These are phyloP conservation scores for Heracleum sosnowskyi DNA, from an alignment of 129 eudicot species.

Conservation along the genomic window DNA sequence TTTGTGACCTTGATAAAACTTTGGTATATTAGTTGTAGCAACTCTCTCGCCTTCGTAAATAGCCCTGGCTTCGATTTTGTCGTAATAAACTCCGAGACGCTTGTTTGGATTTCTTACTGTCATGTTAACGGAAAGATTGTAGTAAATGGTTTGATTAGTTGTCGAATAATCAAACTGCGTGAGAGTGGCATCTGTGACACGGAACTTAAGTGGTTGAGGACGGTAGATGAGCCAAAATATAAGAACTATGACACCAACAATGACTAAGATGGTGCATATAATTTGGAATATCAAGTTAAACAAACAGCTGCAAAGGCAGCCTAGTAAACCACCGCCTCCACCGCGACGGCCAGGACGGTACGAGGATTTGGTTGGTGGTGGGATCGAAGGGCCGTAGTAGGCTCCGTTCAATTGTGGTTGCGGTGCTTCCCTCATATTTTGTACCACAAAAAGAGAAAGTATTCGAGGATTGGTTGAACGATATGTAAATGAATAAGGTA, in stretches of 20 bases:
- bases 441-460: background rate
- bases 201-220: slow-evolving; percentile 54
- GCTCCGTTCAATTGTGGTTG: slow-evolving; percentile 29
- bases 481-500: background rate
- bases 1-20: slow-evolving; percentile 62
- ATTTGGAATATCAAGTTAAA: slow-evolving; percentile 52
- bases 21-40: slow-evolving; percentile 7
- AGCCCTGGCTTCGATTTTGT: slow-evolving; percentile 41
- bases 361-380: slow-evolving; percentile 32
- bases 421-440: slow-evolving; percentile 2
- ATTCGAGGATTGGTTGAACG: background rate
- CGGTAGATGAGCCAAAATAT: slow-evolving; percentile 60
- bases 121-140: slow-evolving; percentile 41
- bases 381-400: slow-evolving; percentile 43
- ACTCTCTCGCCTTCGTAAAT: slow-evolving; percentile 43
- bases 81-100: slow-evolving; percentile 59
- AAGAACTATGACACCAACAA: slow-evolving; percentile 26
- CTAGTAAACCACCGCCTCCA: slow-evolving; percentile 41
- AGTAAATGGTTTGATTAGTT: slow-evolving; percentile 39
- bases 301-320: slow-evolving; percentile 54
- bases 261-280: slow-evolving; percentile 32
- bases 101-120: slow-evolving; percentile 70
- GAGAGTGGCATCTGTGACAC: slow-evolving; percentile 45
- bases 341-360: slow-evolving; percentile 49
- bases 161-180: slow-evolving; percentile 35